These are phyloP conservation scores for Cadophora sp. DNA, from an alignment of 2,329 filamentous ascomycete genomes.

Conservation along the genomic window DNA sequence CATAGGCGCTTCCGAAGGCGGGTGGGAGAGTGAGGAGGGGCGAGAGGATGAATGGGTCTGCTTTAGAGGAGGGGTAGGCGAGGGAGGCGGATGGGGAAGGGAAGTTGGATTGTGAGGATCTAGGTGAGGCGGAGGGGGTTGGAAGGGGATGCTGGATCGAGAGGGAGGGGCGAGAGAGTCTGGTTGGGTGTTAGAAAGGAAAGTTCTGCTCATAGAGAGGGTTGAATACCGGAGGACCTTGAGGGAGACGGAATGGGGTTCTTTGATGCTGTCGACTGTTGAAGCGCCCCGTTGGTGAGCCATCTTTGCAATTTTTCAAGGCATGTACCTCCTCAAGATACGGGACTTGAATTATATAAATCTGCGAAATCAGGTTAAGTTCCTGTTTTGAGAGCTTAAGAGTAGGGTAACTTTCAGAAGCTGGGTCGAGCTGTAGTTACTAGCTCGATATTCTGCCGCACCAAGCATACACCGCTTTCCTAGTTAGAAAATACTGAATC, in stretches of 20 bases:
- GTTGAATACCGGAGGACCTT: constrained; percentile 71
- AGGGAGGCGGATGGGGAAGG: constrained; percentile 66
- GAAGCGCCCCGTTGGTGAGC: constrained; percentile 43
- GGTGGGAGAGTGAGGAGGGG: constrained; percentile 83
- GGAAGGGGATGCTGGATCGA: constrained; percentile 72
- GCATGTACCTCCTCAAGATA: constrained; percentile 23
- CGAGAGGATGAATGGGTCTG: constrained; percentile 58
- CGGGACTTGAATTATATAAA: background rate
- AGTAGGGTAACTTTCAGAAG: background rate
- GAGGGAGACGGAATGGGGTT: constrained; percentile 79
- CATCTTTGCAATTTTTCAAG: constrained; percentile 36
- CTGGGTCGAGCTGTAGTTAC: background rate
- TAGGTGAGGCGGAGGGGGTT: constrained; percentile 51
- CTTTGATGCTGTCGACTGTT: constrained; percentile 57
- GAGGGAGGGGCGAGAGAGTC: constrained; percentile 82
- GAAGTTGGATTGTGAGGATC: constrained; percentile 51
- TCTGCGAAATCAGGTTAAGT: background rate
- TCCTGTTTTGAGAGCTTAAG: background rate
- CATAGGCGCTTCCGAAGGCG: constrained; percentile 92
- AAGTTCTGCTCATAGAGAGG: background rate
- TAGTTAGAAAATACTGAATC: background rate
- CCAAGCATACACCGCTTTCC: constrained; percentile 21
- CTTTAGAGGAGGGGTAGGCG: constrained; percentile 66
- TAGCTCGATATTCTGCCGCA: constrained; percentile 23
- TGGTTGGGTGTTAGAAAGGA: constrained; percentile 46